These are phyloP conservation scores for Alternaria gansuensis DNA, from an alignment of 2,329 filamentous ascomycete species.

Conservation along the genomic window DNA sequence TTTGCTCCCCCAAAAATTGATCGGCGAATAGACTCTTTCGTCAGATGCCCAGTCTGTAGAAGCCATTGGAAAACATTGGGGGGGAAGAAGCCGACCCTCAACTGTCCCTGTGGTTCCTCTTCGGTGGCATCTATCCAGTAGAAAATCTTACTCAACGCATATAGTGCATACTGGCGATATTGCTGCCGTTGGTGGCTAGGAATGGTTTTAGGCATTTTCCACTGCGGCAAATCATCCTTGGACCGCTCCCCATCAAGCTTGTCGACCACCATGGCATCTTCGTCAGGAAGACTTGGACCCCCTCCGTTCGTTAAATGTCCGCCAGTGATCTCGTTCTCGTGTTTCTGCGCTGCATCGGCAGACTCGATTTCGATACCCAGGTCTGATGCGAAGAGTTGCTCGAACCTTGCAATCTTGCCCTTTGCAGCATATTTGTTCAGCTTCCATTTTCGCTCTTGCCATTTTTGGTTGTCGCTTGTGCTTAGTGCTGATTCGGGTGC, in stretches of 20 bases:
- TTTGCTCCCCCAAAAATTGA: constrained; percentile 46
- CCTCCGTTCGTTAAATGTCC: constrained; percentile 36
- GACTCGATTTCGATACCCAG: constrained; percentile 48
- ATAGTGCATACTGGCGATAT: constrained; percentile 72
- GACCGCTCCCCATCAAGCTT: constrained; percentile 27
- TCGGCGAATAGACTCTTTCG: constrained; percentile 56
- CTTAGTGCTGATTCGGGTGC: constrained; percentile 7
- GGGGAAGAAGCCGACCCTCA: constrained; percentile 58
- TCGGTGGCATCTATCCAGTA: constrained; percentile 32
- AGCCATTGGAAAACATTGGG: constrained; percentile 67
- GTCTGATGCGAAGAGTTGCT: constrained; percentile 51
- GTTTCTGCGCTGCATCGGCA: constrained; percentile 28
- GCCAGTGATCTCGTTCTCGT: constrained; percentile 34
- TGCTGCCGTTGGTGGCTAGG: constrained; percentile 61
- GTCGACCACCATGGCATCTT: constrained; percentile 29
- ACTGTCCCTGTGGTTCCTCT: constrained; percentile 25
- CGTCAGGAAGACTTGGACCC: constrained; percentile 30
- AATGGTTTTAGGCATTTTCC: constrained; percentile 54
- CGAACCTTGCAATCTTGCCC: constrained; percentile 54
- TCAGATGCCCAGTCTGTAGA: constrained; percentile 64
- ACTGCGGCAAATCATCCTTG: constrained; percentile 55
- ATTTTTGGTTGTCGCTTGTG: constrained; percentile 32
- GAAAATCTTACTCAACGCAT: constrained; percentile 61
- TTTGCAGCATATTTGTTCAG: constrained; percentile 51
- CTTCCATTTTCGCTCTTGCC: constrained; percentile 43